These are phyloP conservation scores for Stellera chamaejasme DNA, from an alignment of 345 rosid species.

Conservation along the genomic window DNA sequence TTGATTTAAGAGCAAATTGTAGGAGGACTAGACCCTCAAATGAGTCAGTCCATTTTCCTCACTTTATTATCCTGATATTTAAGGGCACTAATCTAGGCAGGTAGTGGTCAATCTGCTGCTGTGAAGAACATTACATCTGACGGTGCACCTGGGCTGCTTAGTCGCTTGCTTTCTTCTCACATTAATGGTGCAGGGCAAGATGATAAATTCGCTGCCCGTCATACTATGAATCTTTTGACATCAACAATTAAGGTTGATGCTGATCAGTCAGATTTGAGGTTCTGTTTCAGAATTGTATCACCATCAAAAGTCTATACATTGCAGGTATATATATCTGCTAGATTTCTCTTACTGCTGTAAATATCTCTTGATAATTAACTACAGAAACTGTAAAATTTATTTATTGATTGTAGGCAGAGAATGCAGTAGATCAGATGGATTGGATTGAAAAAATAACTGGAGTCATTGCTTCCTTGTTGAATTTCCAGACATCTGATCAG, in stretches of 20 bases:
- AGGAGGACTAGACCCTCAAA: constrained; percentile 9
- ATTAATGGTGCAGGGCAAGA: constrained; percentile 62
- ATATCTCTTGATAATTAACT: constrained; percentile 1
- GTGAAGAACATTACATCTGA: constrained; percentile 43
- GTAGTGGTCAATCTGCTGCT: constrained; percentile 43
- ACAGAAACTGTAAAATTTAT: constrained; percentile 3
- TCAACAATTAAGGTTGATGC: constrained; percentile 75
- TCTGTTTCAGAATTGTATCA: constrained; percentile 76
- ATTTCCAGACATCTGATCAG: constrained; percentile 51
- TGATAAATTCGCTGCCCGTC: constrained; percentile 70
- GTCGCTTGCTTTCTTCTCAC: constrained; percentile 82
- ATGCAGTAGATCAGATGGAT: constrained; percentile 72
- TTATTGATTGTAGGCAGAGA: constrained; percentile 55
- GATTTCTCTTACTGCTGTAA: constrained; percentile 2
- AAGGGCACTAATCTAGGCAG: constrained; percentile 34
- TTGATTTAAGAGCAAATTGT: too few relatives aligned
- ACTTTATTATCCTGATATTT: constrained; percentile 6
- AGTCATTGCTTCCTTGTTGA: constrained; percentile 59
- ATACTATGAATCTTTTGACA: constrained; percentile 64
- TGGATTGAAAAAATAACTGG: constrained; percentile 85
- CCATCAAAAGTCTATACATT: constrained; percentile 52
- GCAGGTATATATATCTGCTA: constrained; percentile 38
- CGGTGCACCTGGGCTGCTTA: constrained; percentile 50
- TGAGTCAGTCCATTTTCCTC: constrained; percentile 6
- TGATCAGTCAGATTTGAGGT: constrained; percentile 71